phyloP scores from a whole-genome alignment of 805 yeast species.

The Saturnispora quitensis region DNA sequence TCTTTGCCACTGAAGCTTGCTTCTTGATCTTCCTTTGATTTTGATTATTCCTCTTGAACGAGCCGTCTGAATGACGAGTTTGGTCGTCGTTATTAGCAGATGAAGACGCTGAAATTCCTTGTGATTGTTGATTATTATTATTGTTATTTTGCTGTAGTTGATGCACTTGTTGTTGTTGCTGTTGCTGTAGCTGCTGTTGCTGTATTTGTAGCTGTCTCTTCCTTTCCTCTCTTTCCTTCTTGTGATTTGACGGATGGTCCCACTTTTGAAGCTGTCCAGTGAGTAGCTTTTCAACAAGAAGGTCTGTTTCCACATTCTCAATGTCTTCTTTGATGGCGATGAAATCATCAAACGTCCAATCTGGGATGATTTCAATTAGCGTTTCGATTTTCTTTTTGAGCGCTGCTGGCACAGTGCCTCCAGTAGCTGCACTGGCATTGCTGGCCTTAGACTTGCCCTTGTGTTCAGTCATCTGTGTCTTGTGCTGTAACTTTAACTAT shows the following conservation, averaged over 20 bases:
- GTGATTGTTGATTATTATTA: background rate
- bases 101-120: background rate
- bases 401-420: conserved; percentile 15
- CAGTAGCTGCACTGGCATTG: conserved; percentile 13
- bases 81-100: background rate
- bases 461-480: conserved; percentile 1
- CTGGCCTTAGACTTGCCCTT: conserved; percentile 8
- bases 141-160: background rate
- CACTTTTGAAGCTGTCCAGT: conserved; percentile 86
- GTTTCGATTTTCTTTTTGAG: conserved; percentile 38
- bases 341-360: conserved; percentile 86
- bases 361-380: conserved; percentile 83
- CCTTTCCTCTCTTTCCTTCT: conserved; percentile 25
- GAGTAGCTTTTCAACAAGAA: conserved; percentile 78
- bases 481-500: background rate
- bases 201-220: conserved; percentile 3
- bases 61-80: conserved; percentile 1
- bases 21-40: conserved; percentile 1
- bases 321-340: conserved; percentile 66
- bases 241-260: conserved; percentile 77
- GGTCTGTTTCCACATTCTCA: conserved; percentile 54
- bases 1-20: conserved; percentile 3
- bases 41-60: conserved; percentile 4
- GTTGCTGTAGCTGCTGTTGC: conserved; percentile 7
- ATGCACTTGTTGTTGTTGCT: conserved; percentile 9